Base-by-base conservation (phyloP, 345 rosid species). In the Eucalyptus viminalis region DNA sequence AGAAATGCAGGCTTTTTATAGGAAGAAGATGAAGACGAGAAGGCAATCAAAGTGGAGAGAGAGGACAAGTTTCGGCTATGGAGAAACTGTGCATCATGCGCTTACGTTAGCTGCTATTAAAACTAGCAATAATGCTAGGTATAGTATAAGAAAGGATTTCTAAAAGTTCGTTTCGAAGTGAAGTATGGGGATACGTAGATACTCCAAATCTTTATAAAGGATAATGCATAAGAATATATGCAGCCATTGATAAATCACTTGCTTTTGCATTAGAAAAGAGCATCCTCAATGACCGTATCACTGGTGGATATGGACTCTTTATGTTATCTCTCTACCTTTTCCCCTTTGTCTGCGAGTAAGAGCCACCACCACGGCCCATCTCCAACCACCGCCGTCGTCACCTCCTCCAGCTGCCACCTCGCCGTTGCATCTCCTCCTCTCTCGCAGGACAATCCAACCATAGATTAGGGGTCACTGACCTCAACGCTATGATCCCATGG, bases 1-100 rank as follows among this genome's bases (percentile, higher is more conserved):
- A 90, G 92, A 45, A 72, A 86, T 53, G 80, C 51, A 86, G 90
- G 93, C 92, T 51, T 93, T 93, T 93, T 95, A 96, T 95, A 95
- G 95, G 90, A 87, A 83, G 76, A 88, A 86, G 91, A 90, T 31
- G 65, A 88, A 49, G 9, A 86, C 86, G 87, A 81, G n/a, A 19
- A 37, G 83, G 47, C 83, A 37, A 37, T 76, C 83, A 21, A 76
- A 76, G 83, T 76, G 83, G 83, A 76, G 83, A 76, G 45, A 72
- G 27, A 40, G 83, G 83, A 76, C 83, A 37, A 76, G 83, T 76
- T 76, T 76, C 47, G 8, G 25, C 45, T 40, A 76, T 76, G 83
- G 45, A 76, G 83, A 37, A 76, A 76, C 83, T 76, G 83, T 76
- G 47, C 43, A 76, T 76, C 83, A 37, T 76, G 83, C 83, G 83